Evolutionary conservation across 139 green algal genomes (phyloP), one percentile per base, ranked within the genome.

Genomic region (Astrephomene gubernaculifera): DNA sequence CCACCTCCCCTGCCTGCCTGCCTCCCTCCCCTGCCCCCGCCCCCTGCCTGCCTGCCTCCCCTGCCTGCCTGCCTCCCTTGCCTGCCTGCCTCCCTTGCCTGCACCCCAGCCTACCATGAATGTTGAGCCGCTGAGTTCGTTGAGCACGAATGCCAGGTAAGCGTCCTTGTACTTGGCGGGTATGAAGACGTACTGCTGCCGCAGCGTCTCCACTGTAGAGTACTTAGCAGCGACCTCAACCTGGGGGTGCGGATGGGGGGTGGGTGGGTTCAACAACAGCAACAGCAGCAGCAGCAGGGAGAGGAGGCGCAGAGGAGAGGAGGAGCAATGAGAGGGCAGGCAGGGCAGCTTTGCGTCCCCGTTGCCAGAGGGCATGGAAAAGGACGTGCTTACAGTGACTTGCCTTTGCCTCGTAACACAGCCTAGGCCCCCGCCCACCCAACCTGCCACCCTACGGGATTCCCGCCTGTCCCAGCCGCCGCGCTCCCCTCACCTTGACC

Each of bases 121-220:
- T 25, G 94, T 97, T 41, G 54, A 87, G 63, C 93, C 94, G 35
- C 65, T 81, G 25, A 98, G 90, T 88, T 98, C 96, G 81, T 96
- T 99, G 61, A 99, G 87, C 49, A 97, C 86, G 57, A 92, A 98
- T 0, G 91, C 90, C 63, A 98, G 85, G 92, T 99, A 99, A 86
- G 93, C 97, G 91, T 99, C 97, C 94, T 99, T 99, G 94, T 98
- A 94, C 92, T 99, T 99, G 39, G 97, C 97, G 54, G 97, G 97
- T 5, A 99, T 83, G 89, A 99, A 99, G 41, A 98, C 74, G 93
- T 99, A 99, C 92, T 99, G 94, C 92, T 99, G 97, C 33, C 96
- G 89, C 78, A 99, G 94, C 29, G 97, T 99, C 83, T 98, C 96
- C 76, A 99, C 98, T 0, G 98, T 99, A 52, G 85, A 92, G 90